Evolutionary conservation across 108 stramenopile species (phyloP), one percentile per base, ranked within the genome.

Genomic region (Nannochloropsis salina): DNA sequence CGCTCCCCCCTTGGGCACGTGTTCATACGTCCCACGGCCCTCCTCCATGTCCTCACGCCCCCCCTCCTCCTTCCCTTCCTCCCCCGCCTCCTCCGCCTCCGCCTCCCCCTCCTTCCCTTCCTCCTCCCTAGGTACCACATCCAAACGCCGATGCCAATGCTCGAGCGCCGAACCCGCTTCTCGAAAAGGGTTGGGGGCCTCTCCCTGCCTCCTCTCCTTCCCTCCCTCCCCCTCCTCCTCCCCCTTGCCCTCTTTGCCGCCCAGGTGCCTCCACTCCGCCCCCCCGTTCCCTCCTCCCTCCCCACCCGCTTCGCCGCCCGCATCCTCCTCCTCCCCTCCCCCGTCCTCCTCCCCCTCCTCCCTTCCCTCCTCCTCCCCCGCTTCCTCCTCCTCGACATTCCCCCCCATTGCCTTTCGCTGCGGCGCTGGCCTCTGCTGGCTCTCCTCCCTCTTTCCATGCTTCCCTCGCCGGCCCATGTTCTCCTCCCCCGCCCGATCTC

Each of bases 181-280:
- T 84, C 94, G 93, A 80, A 96, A 94, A 31, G 96, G 95, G 86
- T 97, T 97, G 2, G 95, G 95, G 21, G 88, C 86, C 41, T 93
- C 90, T 12, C 81, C 51, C 42, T 44, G 80, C 12, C 80, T 84
- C 40, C 44, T 84, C 40, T 85, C 80, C 31, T 88, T 74, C 12
- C 85, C 81, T 74, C 88, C 86, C 43, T 86, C 83, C 3, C 81
- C 90, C 21, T 90, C 85, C 9, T 89, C 90, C 44, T 88, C 79
- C 1, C 89, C 74, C 44, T 91, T 83, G 85, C 80, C 83, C 43
- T 91, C 83, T 40, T 82, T 85, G 6, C 92, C 87, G 42, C 88
- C 90, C 41, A 89, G 90, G 5, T 89, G 85, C 41, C 92, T 83
- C 92, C 92, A 93, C 80, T 90, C 90, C n/a, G 92, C 92, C 44